Evolutionary conservation across 495 filamentous ascomycete species (phyloP).

Genomic region (Penicillium taxi): DNA sequence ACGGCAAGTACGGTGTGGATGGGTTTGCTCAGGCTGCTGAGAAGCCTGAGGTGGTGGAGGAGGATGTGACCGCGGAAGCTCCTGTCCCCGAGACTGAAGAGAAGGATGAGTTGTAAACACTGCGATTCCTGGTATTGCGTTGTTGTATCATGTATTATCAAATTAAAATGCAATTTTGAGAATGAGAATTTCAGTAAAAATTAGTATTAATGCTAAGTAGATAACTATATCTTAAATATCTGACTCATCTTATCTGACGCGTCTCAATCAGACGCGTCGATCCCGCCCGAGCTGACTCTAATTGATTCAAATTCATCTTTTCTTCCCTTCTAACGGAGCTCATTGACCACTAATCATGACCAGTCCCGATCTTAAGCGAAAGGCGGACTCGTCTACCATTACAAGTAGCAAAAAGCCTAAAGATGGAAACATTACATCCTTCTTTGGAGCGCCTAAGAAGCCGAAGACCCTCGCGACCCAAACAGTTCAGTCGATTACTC

Average conservation of each 20-base stretch:
- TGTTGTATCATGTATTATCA: conserved; percentile 14
- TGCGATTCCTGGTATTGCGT: conserved; percentile 7
- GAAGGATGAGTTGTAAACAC: conserved; percentile 38
- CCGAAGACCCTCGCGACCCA: conserved; percentile 28
- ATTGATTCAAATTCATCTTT: neutral
- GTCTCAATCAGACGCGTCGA: conserved; percentile 15
- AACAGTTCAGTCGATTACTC: conserved; percentile 21
- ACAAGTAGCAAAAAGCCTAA: conserved; percentile 57
- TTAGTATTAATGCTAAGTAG: neutral
- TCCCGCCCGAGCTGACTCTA: conserved; percentile 5
- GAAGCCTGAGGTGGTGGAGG: conserved; percentile 26
- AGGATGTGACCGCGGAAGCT: conserved; percentile 18
- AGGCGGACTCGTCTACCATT: conserved; percentile 20
- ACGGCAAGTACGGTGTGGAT: conserved; percentile 79
- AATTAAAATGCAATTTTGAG: conserved; percentile 9
- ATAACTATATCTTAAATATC: neutral
- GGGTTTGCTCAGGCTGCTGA: conserved; percentile 43
- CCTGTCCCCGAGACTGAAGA: conserved; percentile 19
- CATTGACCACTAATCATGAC: conserved; percentile 18
- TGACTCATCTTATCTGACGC: conserved; percentile 10
- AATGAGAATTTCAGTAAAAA: neutral
- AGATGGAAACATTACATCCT: conserved; percentile 54
- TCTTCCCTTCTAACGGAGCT: neutral
- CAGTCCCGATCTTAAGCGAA: conserved; percentile 27
- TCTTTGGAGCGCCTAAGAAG: conserved; percentile 56